Base-by-base conservation (phyloP, 2,329 filamentous ascomycete species). In the Fusarium chuoi region DNA sequence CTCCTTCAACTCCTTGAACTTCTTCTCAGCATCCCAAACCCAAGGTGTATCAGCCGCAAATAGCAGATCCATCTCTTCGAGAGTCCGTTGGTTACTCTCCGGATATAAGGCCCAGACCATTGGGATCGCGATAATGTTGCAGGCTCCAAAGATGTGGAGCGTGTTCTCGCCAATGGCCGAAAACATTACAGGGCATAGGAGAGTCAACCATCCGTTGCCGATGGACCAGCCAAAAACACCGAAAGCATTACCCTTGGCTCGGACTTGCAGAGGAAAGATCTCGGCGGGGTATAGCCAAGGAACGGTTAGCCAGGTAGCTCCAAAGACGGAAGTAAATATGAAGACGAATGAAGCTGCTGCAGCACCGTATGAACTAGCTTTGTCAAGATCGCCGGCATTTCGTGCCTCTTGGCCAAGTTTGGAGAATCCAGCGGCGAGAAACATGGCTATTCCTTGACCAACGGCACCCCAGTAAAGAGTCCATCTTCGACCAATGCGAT, bases 171-270 rank as follows among this genome's bases (percentile, higher is more conserved):
- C 71, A 7, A 74, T 74, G 6, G 63, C 71, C 2, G 62, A 68
- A 8, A 74, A 74, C 71, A 74, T 74, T 1, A 87, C 84, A 0
- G 89, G 89, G 14, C 87, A 86, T 2, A 90, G 81, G 1, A 90
- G 83, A 1, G 82, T 81, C 55, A 81, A 24, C 90, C 90, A 93
- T 22, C 91, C 92, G 73, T 94, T 94, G 1, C 93, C 92, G 57
- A 94, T 93, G 20, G 87, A 89, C 93, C 92, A 95, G 1, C 93
- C 92, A 0, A 94, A 88, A 0, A 94, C 92, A 26, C 93, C 92
- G 88, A 90, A 94, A 0, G 92, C 91, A 68, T 94, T 94, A 11
- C 92, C 93, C 75, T 92, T 91, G 3, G 93, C 92, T 28, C 93
- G 88, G 1, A 94, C 87, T 68, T 92, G 88, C 0, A 94, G 82